Conservation (phyloP, 495 filamentous ascomycete species). For the Aspergillus egyptiacus region DNA sequence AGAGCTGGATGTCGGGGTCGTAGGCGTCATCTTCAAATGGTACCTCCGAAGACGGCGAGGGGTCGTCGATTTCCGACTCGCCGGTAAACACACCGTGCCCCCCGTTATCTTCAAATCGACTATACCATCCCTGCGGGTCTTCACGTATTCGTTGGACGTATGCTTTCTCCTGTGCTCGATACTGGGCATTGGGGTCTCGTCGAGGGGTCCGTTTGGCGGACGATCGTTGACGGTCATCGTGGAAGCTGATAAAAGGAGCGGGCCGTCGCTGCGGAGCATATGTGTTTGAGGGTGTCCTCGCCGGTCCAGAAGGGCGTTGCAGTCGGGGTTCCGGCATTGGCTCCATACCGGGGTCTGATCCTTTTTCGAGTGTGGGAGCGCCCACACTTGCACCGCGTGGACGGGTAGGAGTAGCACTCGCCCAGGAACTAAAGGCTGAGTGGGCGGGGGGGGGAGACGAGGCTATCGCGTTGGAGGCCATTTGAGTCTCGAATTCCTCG, state of each 20-base stretch:
- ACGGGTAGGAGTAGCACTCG: conserved; percentile 30
- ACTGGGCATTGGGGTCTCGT: conserved; percentile 72
- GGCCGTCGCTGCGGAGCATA: conserved; percentile 73
- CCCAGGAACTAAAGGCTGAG: conserved; percentile 37
- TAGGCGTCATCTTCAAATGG: conserved; percentile 78
- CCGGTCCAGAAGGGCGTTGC: conserved; percentile 56
- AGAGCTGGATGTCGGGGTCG: conserved; percentile 88
- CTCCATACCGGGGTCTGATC: conserved; percentile 19
- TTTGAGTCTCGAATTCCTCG: conserved; percentile 32
- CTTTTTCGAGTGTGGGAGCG: conserved; percentile 28
- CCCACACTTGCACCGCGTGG: conserved; percentile 41
- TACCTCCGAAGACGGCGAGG: conserved; percentile 77
- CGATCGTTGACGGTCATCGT: conserved; percentile 47
- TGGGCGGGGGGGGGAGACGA: conserved; percentile 39
- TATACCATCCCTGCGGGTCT: conserved; percentile 57
- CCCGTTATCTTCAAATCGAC: conserved; percentile 69
- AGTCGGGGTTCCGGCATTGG: conserved; percentile 29
- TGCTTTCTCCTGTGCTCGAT: conserved; percentile 73
- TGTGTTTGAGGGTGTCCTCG: conserved; percentile 63
- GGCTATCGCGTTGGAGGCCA: conserved; percentile 37
- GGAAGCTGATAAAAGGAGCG: conserved; percentile 50
- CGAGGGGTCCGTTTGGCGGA: conserved; percentile 43
- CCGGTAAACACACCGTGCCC: conserved; percentile 56
- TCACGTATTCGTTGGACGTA: conserved; percentile 74
- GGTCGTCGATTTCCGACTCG: conserved; percentile 85